Evolutionary conservation across 495 filamentous ascomycete species (phyloP).

Genomic region (Articulospora tetracladia): DNA sequence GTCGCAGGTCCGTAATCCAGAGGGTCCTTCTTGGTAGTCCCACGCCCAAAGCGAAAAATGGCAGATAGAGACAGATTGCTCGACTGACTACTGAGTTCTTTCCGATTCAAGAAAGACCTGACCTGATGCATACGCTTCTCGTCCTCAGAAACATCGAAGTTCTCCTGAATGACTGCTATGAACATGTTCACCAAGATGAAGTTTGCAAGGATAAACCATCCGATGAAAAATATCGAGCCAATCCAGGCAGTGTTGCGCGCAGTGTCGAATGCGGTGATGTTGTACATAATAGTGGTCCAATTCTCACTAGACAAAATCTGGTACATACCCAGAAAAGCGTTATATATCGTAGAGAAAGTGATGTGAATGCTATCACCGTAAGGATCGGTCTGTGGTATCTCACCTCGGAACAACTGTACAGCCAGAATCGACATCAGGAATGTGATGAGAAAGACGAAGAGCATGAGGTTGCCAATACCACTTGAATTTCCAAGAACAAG

Average conservation of each 20-base stretch:
- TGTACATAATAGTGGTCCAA: constrained; percentile 88
- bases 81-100: constrained; percentile 65
- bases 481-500: constrained; percentile 88
- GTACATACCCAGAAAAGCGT: constrained; percentile 97
- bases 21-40: constrained; percentile 67
- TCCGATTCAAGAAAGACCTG: constrained; percentile 86
- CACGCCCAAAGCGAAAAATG: constrained; percentile 77
- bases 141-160: constrained; percentile 99
- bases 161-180: constrained; percentile 99
- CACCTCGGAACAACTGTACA: constrained; percentile 85
- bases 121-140: constrained; percentile 97
- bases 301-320: constrained; percentile 96
- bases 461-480: constrained; percentile 89
- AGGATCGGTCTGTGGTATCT: constrained; percentile 60
- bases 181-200: constrained; percentile 99
- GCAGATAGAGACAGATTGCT: constrained; percentile 82
- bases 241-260: constrained; percentile 78
- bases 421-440: constrained; percentile 93
- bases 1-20: constrained; percentile 83
- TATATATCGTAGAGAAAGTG: constrained; percentile 87
- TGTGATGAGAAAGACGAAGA: constrained; percentile 94
- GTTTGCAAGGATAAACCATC: constrained; percentile 93
- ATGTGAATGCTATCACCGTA: constrained; percentile 54
- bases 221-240: constrained; percentile 83
- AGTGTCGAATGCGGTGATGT: constrained; percentile 63